A percentile compares a stretch with the other conserved stretches of the same genome.
phyloP scores from a whole-genome alignment of 495 filamentous ascomycete species.

The Cladorrhinum samala region DNA sequence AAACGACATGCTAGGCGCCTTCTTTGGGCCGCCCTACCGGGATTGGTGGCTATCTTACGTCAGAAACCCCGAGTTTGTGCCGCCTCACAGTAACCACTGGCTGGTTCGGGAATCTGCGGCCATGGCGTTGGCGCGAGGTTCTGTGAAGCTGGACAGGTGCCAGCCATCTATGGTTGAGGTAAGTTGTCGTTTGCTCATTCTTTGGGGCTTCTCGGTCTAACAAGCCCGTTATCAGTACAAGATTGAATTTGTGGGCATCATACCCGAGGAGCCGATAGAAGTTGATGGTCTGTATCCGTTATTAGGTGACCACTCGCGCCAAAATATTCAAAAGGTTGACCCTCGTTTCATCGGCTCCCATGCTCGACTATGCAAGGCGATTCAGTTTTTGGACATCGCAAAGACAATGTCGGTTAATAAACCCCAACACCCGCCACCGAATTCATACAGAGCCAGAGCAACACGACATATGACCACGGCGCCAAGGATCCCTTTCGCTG shows the following conservation, averaged over 20 bases:
- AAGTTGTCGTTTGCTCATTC: neutral
- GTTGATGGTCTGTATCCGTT: constrained; percentile 20
- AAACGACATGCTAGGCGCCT: constrained; percentile 25
- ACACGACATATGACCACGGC: no score
- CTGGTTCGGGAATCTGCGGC: constrained; percentile 23
- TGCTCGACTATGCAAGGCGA: constrained; percentile 19
- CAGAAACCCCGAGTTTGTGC: constrained; percentile 10
- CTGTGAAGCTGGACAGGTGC: constrained; percentile 17
- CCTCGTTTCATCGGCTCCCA: constrained; percentile 23
- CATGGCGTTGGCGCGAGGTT: constrained; percentile 15
- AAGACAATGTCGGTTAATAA: no score
- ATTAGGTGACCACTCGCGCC: constrained; percentile 25
- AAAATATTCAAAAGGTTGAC: constrained; percentile 16
- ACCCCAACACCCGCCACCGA: no score
- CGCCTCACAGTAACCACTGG: constrained; percentile 22
- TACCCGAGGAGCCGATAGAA: constrained; percentile 11
- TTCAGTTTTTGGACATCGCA: constrained; percentile 20
- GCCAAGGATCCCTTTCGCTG: neutral
- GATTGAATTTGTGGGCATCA: constrained; percentile 12
- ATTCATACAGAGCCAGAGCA: no score
- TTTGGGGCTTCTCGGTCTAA: no score
- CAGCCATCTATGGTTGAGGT: constrained; percentile 26
- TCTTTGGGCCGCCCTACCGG: constrained; percentile 24
- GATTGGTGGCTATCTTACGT: constrained; percentile 28
- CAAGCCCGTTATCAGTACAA: constrained; percentile 24